Base-by-base conservation (phyloP, 805 yeast species). In the Metschnikowia proteae region DNA sequence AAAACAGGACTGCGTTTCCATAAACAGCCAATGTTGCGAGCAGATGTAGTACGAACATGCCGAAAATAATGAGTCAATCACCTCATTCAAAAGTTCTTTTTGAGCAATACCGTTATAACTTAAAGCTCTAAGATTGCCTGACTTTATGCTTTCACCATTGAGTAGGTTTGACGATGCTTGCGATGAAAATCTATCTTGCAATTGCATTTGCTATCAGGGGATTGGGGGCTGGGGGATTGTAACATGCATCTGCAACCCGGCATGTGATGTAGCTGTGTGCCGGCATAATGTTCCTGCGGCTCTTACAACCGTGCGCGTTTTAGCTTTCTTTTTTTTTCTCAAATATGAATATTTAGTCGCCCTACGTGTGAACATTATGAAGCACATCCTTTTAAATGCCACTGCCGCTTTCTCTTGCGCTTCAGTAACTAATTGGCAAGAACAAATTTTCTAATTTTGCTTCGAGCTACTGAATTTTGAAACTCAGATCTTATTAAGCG, bases 341-440 rank as follows among this genome's bases (percentile, higher is more conserved):
- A 10, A 23, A 32, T 40, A n/a, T 32, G 23, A 31, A 27, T 23
- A 31, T 23, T 10, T 23, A 23, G 29, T 30, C 36, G 43, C 43
- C 43, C 43, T 28, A 30, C 43, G 36, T 40, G 43, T 31, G 23
- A 25, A 36, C 43, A 40, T 31, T 40, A 40, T 40, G 43, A 31
- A 30, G 13, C 36, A 40, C 36, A 9, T n/a, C 23, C 43, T 40
- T 40, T 40, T 40, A 40, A 10, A 40, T 11, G 23, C 35, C 43
- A 13, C 22, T 7, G 13, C 43, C 43, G 36, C 43, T 30, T 30
- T 29, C 23, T 31, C 35, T 40, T 40, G 36, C 6, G 23, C 5
- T 31, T 31, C 43, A n/a, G 13, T 31, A 8, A 22, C 8, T 13
- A 32, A 30, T 31, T 40, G 22, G 7, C 23, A 5, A 11, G 29